Percentiles rank a stretch among this genome's conserved stretches.
Evolutionary conservation across 2,329 filamentous ascomycete species (phyloP).

Genomic region (Piedraia hortae): DNA sequence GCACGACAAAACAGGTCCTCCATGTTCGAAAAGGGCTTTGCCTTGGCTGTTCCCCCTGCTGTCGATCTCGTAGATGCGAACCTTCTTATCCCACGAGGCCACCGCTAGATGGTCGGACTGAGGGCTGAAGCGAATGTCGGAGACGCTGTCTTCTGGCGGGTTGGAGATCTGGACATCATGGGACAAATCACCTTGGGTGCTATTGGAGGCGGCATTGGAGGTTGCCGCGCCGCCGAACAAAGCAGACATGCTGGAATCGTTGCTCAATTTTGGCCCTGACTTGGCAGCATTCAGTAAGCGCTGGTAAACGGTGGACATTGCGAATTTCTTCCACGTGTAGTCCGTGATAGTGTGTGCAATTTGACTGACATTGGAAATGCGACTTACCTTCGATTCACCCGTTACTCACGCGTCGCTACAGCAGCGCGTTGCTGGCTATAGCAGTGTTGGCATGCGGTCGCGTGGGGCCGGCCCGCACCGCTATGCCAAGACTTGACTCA

Average conservation of each 20-base stretch:
- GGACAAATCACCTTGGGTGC: constrained; percentile 70
- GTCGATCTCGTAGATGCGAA: constrained; percentile 84
- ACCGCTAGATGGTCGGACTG: constrained; percentile 61
- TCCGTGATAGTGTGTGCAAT: too few relatives aligned
- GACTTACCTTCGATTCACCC: too few relatives aligned
- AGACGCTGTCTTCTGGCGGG: constrained; percentile 70
- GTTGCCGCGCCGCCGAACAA: constrained; percentile 27
- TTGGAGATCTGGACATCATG: constrained; percentile 57
- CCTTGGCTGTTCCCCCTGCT: constrained; percentile 50
- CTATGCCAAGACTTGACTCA: too few relatives aligned
- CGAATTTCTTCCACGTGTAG: constrained; percentile 5
- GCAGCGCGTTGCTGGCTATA: too few relatives aligned
- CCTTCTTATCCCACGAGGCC: constrained; percentile 90
- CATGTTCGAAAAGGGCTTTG: constrained; percentile 64
- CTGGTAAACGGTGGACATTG: too few relatives aligned
- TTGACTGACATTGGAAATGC: too few relatives aligned
- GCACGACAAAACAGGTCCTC: constrained; percentile 55
- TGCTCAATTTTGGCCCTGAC: not conserved
- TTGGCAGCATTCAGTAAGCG: not conserved
- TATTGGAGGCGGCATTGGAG: constrained; percentile 26
- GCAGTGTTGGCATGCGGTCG: too few relatives aligned
- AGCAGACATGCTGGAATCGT: constrained; percentile 28
- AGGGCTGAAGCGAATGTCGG: constrained; percentile 60
- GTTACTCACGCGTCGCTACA: too few relatives aligned
- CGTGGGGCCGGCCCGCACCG: too few relatives aligned